phyloP scores from a whole-genome alignment of 164 flowering plant species.

The Annona cherimola region DNA sequence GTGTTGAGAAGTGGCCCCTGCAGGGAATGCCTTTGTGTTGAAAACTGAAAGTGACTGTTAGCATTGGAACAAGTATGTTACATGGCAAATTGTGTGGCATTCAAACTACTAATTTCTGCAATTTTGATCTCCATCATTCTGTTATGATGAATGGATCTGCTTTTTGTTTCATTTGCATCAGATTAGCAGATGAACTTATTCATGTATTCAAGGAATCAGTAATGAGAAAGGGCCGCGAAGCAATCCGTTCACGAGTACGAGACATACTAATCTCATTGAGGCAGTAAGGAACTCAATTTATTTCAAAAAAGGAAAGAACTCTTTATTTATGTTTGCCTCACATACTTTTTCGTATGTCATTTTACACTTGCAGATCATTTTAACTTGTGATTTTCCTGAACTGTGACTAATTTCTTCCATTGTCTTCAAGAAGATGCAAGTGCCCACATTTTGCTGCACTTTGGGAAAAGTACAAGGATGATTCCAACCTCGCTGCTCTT shows the following conservation, averaged over 20 bases:
- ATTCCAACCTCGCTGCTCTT: constrained; percentile 50
- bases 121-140: neutral
- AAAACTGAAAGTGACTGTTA: no score
- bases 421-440: constrained; percentile 50
- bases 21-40: no score
- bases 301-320: neutral
- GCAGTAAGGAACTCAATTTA: constrained; percentile 39
- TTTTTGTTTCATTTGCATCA: constrained; percentile 18
- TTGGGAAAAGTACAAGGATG: constrained; percentile 71
- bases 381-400: neutral
- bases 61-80: no score
- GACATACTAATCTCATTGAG: constrained; percentile 53
- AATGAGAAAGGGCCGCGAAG: constrained; percentile 51
- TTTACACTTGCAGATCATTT: no score
- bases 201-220: constrained; percentile 69
- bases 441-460: constrained; percentile 62
- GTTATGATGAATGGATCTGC: neutral
- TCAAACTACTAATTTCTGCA: neutral
- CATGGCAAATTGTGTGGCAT: neutral
- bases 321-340: neutral
- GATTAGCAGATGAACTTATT: constrained; percentile 80
- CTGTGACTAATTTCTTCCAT: constrained; percentile 1
- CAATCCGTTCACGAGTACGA: constrained; percentile 42
- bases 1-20: no score
- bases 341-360: neutral